Evolutionary conservation across 306 rosid species (phyloP), one percentile per base, ranked within the genome.

Genomic region (Benincasa hispida): DNA sequence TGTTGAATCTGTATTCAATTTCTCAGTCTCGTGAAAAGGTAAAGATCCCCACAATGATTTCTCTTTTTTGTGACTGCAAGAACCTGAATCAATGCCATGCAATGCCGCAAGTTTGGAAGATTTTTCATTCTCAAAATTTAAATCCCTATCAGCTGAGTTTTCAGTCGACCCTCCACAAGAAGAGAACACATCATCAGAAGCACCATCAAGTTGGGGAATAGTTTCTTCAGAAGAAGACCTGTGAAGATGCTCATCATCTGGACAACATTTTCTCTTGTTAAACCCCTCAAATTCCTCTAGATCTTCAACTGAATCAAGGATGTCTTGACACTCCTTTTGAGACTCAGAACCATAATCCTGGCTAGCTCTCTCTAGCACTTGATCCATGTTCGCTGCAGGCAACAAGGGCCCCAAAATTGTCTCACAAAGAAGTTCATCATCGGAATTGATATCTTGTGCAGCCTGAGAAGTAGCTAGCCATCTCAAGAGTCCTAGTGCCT

Each of bases 301-400:
- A 77, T 87, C 89, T 62, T 87, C 92, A 84, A 89, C 58, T 75
- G 98, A 88, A 90, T 91, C 96, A 77, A 93, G 90, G 80, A 93
- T 93, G 87, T 93, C 98, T 74, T 90, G 93, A 81, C 98, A 91
- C 87, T 91, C 98, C 85, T 89, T 91, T 66, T 89, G 97, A 53
- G 98, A 93, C 83, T 87, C 98, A 78, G 79, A 88, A 83, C 90
- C 93, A 80, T 84, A 91, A 74, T 87, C 90, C 84, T 83, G 57
- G 79, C 77, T 89, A 65, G 92, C 98, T 87, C 88, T 86, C 87
- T 91, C 96, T 81, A 93, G 80, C 82, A 93, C 87, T 78, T 86
- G 78, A 74, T 91, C 91, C 76, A 91, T 82, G 80, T 89, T 87
- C 76, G 87, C 83, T 79, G 89, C 82, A 61, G 92, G 97, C 82